Percentiles rank a stretch among this genome's conserved stretches.
phyloP scores from a whole-genome alignment of 1,139 yeast genomes.

The Lodderomyces beijingensis region DNA sequence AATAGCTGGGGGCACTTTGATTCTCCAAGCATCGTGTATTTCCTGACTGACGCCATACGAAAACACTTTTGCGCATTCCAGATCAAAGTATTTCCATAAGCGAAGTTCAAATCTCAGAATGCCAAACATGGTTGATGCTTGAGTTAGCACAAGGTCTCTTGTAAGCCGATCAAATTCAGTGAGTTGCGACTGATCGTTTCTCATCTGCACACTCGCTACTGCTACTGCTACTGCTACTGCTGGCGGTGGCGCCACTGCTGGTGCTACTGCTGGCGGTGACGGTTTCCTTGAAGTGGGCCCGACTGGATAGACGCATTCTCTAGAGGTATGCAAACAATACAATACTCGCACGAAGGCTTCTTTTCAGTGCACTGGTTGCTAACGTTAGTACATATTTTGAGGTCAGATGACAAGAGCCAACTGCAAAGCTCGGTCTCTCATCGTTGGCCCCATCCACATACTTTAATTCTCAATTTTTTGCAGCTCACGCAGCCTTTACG shows the following conservation, averaged over 20 bases:
- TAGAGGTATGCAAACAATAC: slow-evolving; percentile 33
- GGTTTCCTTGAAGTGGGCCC: slow-evolving; percentile 8
- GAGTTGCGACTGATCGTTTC: background rate
- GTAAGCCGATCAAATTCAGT: slow-evolving; percentile 5
- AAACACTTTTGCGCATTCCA: slow-evolving; percentile 22
- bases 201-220: too few relatives aligned
- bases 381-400: slow-evolving; percentile 5
- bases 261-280: background rate
- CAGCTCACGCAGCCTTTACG: slow-evolving; percentile 31
- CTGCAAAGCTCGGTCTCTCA: background rate
- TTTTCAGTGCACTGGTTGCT: slow-evolving; percentile 25
- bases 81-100: slow-evolving; percentile 26
- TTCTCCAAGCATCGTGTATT: slow-evolving; percentile 25
- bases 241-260: background rate
- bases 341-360: slow-evolving; percentile 36
- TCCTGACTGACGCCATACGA: slow-evolving; percentile 15
- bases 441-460: slow-evolving; percentile 9
- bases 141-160: slow-evolving; percentile 11
- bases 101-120: slow-evolving; percentile 28
- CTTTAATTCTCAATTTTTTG: slow-evolving; percentile 25
- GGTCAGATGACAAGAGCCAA: too few relatives aligned
- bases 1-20: slow-evolving; percentile 26
- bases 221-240: background rate
- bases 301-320: slow-evolving; percentile 28
- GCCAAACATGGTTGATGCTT: slow-evolving; percentile 18